Conservation (phyloP, 2,329 filamentous ascomycete genomes). For the Fusarium sp. region DNA sequence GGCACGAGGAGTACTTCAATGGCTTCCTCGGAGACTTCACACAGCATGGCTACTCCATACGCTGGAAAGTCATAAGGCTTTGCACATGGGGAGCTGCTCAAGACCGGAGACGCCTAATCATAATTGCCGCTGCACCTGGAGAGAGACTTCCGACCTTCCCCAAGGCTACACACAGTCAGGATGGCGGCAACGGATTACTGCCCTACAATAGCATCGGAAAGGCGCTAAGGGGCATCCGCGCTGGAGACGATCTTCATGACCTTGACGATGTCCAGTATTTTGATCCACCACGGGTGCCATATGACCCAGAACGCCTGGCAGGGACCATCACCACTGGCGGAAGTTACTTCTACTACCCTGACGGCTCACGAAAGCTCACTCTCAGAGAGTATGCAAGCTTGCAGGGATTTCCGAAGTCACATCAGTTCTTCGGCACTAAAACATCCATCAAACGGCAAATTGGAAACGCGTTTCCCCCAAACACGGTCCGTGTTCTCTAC, state of each 20-base stretch:
- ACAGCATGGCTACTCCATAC: conserved; percentile 71
- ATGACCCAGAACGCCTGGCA: conserved; percentile 58
- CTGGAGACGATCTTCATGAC: conserved; percentile 53
- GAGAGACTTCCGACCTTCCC: conserved; percentile 76
- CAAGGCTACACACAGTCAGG: conserved; percentile 62
- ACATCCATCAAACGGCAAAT: conserved; percentile 69
- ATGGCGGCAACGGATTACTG: conserved; percentile 47
- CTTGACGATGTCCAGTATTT: conserved; percentile 42
- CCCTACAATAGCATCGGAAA: conserved; percentile 56
- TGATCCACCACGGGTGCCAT: conserved; percentile 47
- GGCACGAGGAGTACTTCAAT: conserved; percentile 65
- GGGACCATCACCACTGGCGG: conserved; percentile 73
- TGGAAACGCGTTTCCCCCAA: conserved; percentile 80
- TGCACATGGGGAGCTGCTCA: conserved; percentile 62
- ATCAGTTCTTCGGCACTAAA: conserved; percentile 61
- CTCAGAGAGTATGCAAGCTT: conserved; percentile 73
- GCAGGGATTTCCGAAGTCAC: conserved; percentile 72
- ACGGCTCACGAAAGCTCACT: conserved; percentile 70
- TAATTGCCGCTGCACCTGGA: conserved; percentile 72
- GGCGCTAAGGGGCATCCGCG: conserved; percentile 50
- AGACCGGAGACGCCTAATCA: conserved; percentile 60
- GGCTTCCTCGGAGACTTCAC: conserved; percentile 72
- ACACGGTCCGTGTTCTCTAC: conserved; percentile 60
- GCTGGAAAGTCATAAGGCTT: conserved; percentile 70
- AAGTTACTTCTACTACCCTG: conserved; percentile 71